These are phyloP conservation scores for Nitzschia palea DNA, from an alignment of 108 stramenopile species.

Conservation along the genomic window DNA sequence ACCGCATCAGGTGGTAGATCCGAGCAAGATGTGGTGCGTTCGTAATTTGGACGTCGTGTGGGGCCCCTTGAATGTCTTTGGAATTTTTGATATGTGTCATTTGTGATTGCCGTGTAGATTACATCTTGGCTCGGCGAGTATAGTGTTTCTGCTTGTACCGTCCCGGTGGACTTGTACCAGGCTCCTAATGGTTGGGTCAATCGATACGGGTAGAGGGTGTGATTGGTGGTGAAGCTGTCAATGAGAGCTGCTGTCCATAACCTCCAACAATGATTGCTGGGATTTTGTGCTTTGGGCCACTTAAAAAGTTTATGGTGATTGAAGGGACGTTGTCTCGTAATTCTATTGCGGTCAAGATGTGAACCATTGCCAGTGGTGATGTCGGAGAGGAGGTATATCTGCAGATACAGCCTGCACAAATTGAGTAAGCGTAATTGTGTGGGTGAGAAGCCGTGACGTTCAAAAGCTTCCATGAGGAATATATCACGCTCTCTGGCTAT, in stretches of 20 bases:
- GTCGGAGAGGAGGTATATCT: neutral
- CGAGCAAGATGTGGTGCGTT: neutral
- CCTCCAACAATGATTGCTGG: no score
- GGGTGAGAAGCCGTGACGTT: neutral
- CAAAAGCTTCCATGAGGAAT: neutral
- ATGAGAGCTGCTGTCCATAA: neutral
- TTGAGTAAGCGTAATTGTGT: neutral
- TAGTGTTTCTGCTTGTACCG: no score
- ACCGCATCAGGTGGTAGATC: neutral
- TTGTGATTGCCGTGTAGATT: no score
- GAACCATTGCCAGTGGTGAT: neutral
- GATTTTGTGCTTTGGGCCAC: no score
- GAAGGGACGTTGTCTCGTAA: no score
- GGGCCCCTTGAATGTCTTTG: no score
- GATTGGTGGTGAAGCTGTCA: neutral
- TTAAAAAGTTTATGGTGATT: no score
- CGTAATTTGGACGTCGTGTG: no score
- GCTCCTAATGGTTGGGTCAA: neutral
- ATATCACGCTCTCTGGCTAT: neutral
- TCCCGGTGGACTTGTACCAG: no score
- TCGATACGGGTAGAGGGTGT: neutral
- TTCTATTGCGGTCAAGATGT: no score
- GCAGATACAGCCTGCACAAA: neutral
- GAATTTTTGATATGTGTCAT: no score
- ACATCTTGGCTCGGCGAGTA: no score